phyloP scores from a whole-genome alignment of 352 stramenopile species.

The Phytophthora pisi region DNA sequence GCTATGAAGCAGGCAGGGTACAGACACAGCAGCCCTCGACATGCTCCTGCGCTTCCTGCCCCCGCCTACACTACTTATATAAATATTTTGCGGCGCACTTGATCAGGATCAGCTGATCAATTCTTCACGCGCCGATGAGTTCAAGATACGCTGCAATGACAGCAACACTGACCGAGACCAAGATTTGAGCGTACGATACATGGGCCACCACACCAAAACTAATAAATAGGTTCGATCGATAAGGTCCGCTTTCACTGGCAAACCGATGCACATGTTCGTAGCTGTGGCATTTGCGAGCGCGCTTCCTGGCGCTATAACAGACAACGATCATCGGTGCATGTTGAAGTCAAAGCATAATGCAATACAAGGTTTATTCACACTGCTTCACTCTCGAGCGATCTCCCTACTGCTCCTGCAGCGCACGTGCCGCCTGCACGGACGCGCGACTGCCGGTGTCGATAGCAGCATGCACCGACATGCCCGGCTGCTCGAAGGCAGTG shows the following conservation, averaged over 20 bases:
- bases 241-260: slow-evolving; percentile 21
- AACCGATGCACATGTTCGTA: not conserved
- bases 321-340: not conserved
- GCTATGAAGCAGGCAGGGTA: slow-evolving; percentile 24
- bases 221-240: slow-evolving; percentile 36
- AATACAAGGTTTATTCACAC: not conserved
- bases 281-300: not conserved
- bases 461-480: slow-evolving; percentile 84
- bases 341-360: not conserved
- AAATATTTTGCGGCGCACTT: slow-evolving; percentile 46
- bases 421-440: slow-evolving; percentile 52
- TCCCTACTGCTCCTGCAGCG: slow-evolving; percentile 35
- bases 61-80: slow-evolving; percentile 44
- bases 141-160: slow-evolving; percentile 31
- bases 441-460: slow-evolving; percentile 82
- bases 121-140: slow-evolving; percentile 31
- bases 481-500: slow-evolving; percentile 80
- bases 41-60: slow-evolving; percentile 36
- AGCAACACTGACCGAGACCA: slow-evolving; percentile 29
- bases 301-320: not conserved
- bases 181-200: slow-evolving; percentile 47
- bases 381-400: too few species aligned
- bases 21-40: slow-evolving; percentile 27
- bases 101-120: slow-evolving; percentile 15
- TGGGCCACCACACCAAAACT: slow-evolving; percentile 34